phyloP scores from a whole-genome alignment of 441 rosid genomes.

The Dalechampia spathulata region DNA sequence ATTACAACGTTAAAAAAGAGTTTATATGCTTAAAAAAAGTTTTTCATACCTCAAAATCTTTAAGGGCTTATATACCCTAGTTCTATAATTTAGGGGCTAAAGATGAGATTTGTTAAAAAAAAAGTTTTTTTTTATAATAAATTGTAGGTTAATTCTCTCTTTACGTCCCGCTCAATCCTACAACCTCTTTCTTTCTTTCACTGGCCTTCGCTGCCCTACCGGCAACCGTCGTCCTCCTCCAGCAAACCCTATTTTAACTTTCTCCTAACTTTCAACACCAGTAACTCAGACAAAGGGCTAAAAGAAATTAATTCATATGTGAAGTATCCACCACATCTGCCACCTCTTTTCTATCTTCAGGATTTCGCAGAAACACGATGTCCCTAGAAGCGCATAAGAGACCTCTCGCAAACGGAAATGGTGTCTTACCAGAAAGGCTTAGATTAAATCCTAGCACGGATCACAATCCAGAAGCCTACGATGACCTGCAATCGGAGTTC shows the following conservation, averaged over 20 bases:
- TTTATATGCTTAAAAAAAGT: no score
- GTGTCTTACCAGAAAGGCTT: conserved; percentile 31
- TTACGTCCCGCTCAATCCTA: no score
- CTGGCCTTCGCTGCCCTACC: background rate
- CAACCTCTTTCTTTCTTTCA: no score
- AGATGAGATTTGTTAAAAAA: no score
- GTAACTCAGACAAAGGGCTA: no score
- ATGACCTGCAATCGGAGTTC: conserved; percentile 56
- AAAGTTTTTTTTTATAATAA: no score
- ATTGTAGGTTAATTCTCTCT: no score
- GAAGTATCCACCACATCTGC: background rate
- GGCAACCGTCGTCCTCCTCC: background rate
- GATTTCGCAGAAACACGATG: conserved; percentile 16
- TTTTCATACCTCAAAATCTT: no score
- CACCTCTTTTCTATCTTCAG: background rate
- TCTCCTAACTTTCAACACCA: background rate
- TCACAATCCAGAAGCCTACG: conserved; percentile 65
- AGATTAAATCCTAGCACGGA: conserved; percentile 58
- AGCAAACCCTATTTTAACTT: conserved; percentile 1
- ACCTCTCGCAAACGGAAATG: conserved; percentile 26
- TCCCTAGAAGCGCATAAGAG: conserved; percentile 36
- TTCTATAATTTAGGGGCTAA: no score
- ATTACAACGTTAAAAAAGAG: no score
- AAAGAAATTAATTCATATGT: background rate
- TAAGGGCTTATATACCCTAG: no score